A percentile compares a stretch with the other conserved stretches of the same genome.
phyloP scores from a whole-genome alignment of 768 basidiomycete genomes.

The Coprinopsis sp. region DNA sequence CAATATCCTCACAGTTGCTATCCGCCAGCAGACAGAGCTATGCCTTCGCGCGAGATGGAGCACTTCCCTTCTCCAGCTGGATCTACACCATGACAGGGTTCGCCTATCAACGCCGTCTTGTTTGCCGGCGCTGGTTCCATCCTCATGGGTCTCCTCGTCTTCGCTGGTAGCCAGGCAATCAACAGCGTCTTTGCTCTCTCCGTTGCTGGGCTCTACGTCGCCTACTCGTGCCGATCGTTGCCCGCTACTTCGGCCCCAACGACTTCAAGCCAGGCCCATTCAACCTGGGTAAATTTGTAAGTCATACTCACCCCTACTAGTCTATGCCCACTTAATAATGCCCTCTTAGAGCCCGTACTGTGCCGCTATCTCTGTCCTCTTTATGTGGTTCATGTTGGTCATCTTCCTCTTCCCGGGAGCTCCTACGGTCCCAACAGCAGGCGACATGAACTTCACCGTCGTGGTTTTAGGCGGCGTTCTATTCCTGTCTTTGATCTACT shows the following conservation, averaged over 20 bases:
- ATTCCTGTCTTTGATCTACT: slow-evolving; percentile 56
- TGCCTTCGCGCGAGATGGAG: slow-evolving; percentile 66
- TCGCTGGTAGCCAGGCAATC: slow-evolving; percentile 56
- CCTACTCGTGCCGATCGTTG: slow-evolving; percentile 51
- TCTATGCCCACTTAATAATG: neutral
- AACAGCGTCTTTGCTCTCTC: slow-evolving; percentile 53
- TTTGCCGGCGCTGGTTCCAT: slow-evolving; percentile 43
- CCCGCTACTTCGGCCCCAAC: slow-evolving; percentile 43
- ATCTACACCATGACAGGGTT: slow-evolving; percentile 57
- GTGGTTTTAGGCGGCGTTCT: slow-evolving; percentile 65
- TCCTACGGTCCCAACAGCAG: slow-evolving; percentile 40
- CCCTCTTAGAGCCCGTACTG: slow-evolving; percentile 49
- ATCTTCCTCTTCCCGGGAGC: slow-evolving; percentile 64
- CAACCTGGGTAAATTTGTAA: slow-evolving; percentile 36
- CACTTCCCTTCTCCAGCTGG: slow-evolving; percentile 58
- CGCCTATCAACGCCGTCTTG: slow-evolving; percentile 59
- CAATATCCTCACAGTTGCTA: slow-evolving; percentile 18
- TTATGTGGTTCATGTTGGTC: slow-evolving; percentile 62
- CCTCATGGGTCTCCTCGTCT: slow-evolving; percentile 52
- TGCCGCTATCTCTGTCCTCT: slow-evolving; percentile 52
- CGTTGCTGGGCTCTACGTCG: slow-evolving; percentile 41
- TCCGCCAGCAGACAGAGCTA: slow-evolving; percentile 54
- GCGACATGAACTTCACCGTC: slow-evolving; percentile 69
- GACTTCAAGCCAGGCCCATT: slow-evolving; percentile 56
- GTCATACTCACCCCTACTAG: slow-evolving; percentile 6